phyloP scores from a whole-genome alignment of 441 rosid genomes.

The Populus hybrid region DNA sequence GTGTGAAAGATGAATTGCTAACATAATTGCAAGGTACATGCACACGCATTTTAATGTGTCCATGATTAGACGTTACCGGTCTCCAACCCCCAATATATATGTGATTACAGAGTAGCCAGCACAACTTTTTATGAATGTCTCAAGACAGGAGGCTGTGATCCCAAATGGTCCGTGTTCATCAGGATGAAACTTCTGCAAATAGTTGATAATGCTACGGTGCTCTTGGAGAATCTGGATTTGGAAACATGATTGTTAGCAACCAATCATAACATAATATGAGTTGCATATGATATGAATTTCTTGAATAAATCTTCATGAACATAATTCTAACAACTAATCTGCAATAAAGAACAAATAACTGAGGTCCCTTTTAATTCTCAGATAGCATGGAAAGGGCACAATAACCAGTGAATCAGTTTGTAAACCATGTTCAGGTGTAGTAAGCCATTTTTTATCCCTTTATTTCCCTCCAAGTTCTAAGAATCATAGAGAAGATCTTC shows the following conservation, averaged over 20 bases:
- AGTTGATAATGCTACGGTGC: slow-evolving; percentile 89
- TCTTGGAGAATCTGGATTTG: slow-evolving; percentile 83
- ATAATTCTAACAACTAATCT: slow-evolving; percentile 8
- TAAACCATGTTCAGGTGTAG: background rate
- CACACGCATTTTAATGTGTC: background rate
- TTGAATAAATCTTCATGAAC: background rate
- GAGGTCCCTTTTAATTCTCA: background rate
- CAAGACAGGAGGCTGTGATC: slow-evolving; percentile 93
- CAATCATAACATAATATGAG: background rate
- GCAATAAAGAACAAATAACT: slow-evolving; percentile 1
- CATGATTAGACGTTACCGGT: slow-evolving; percentile 49
- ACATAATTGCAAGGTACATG: background rate
- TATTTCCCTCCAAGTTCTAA: background rate
- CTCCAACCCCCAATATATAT: slow-evolving; percentile 93
- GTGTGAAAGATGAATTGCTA: background rate
- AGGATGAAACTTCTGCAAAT: slow-evolving; percentile 92
- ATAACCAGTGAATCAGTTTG: background rate
- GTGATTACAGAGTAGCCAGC: slow-evolving; percentile 99
- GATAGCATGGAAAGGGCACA: background rate
- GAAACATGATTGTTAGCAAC: background rate
- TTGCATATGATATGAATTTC: background rate
- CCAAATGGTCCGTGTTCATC: slow-evolving; percentile 98
- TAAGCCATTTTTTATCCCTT: background rate
- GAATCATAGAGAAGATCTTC: slow-evolving; percentile 6
- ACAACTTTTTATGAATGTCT: slow-evolving; percentile 96